Percentiles rank a stretch among this genome's conserved stretches.
Conservation (phyloP, 345 rosid genomes). For the Lepidium aucheri region DNA sequence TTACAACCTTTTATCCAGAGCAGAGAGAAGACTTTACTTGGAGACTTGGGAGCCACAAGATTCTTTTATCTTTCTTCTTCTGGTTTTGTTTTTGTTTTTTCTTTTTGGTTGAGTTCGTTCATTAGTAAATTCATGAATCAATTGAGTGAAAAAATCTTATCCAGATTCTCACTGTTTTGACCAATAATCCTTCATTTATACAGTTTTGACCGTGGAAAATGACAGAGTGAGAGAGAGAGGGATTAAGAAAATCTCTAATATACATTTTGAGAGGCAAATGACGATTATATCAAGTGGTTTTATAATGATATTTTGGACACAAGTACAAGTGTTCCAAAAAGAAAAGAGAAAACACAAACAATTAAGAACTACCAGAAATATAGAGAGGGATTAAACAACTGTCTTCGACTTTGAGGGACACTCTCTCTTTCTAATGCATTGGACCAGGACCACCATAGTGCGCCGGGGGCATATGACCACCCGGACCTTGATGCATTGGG, state of each 20-base stretch:
- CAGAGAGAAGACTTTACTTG: conserved; percentile 18
- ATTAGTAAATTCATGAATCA: not conserved
- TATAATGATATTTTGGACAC: conserved; percentile 6
- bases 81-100: not conserved
- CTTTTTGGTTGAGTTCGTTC: too few relatives aligned
- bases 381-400: conserved; percentile 3
- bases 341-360: not conserved
- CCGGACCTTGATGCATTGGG: conserved; percentile 31
- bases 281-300: not conserved
- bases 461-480: conserved; percentile 24
- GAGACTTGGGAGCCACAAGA: conserved; percentile 21
- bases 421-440: conserved; percentile 32
- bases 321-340: conserved; percentile 13
- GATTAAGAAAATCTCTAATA: not conserved
- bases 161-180: not conserved
- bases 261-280: not conserved
- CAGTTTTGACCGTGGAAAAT: not conserved
- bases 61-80: conserved; percentile 4
- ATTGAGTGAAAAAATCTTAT: not conserved
- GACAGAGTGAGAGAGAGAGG: not conserved
- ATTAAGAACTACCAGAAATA: not conserved
- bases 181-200: not conserved
- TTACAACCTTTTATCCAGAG: not conserved
- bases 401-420: not conserved
- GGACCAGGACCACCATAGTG: conserved; percentile 47